Evolutionary conservation across 2,329 filamentous ascomycete species (phyloP).

Genomic region (Leptographium radiaticola): DNA sequence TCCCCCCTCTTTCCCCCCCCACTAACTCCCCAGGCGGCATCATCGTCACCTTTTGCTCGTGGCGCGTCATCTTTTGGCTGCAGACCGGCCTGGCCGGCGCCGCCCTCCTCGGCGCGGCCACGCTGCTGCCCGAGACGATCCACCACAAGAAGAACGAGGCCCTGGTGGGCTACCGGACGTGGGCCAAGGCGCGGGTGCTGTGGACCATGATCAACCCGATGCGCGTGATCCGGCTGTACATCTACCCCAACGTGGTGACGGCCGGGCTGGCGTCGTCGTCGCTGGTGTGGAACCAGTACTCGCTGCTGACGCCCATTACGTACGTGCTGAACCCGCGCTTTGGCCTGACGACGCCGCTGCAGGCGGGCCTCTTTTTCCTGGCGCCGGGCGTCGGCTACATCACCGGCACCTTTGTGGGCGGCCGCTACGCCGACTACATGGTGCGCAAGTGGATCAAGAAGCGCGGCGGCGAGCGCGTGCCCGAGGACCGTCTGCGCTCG

Average conservation of each 20-base stretch:
- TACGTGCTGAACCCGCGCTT: slow-evolving; percentile 62
- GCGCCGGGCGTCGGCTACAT: slow-evolving; percentile 57
- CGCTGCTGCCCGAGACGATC: slow-evolving; percentile 56
- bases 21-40: slow-evolving; percentile 37
- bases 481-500: slow-evolving; percentile 56
- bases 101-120: slow-evolving; percentile 39
- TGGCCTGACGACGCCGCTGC: slow-evolving; percentile 46
- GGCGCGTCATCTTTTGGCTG: slow-evolving; percentile 60
- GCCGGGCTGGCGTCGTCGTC: slow-evolving; percentile 43
- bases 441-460: slow-evolving; percentile 49
- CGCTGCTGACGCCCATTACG: slow-evolving; percentile 52
- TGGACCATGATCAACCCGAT: slow-evolving; percentile 47
- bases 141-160: slow-evolving; percentile 42
- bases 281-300: slow-evolving; percentile 62
- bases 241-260: slow-evolving; percentile 51
- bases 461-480: slow-evolving; percentile 41
- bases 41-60: slow-evolving; percentile 53
- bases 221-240: slow-evolving; percentile 42
- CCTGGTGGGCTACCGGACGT: slow-evolving; percentile 31
- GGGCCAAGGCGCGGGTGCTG: slow-evolving; percentile 34
- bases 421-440: slow-evolving; percentile 52
- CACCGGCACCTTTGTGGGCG: slow-evolving; percentile 52
- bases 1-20: neutral
- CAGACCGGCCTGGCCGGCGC: slow-evolving; percentile 48
- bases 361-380: slow-evolving; percentile 57